Percentiles rank a stretch among this genome's conserved stretches.
These are phyloP conservation scores for Penicillium coffeae DNA, from an alignment of 495 filamentous ascomycete species.

Conservation along the genomic window DNA sequence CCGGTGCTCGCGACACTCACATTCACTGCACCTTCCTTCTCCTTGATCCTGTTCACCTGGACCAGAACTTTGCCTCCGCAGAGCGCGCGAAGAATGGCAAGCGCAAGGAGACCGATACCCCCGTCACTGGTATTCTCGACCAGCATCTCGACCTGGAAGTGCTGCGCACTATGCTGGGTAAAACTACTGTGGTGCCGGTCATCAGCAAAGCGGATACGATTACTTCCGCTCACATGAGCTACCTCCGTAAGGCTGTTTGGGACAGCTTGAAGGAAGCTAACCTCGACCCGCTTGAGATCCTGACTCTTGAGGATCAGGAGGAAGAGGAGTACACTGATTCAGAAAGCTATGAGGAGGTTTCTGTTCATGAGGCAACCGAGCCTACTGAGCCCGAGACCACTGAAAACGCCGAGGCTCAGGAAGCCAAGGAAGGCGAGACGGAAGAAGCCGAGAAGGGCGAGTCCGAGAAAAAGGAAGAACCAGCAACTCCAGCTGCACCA, in stretches of 20 bases:
- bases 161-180: conserved; percentile 81
- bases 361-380: conserved; percentile 15
- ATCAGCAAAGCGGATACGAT: conserved; percentile 97
- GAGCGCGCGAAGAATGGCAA: conserved; percentile 55
- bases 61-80: conserved; percentile 71
- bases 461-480: not conserved
- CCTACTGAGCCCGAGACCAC: conserved; percentile 24
- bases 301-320: conserved; percentile 67
- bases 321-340: conserved; percentile 53
- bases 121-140: conserved; percentile 64
- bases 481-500: not conserved
- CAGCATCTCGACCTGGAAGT: conserved; percentile 89
- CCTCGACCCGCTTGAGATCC: conserved; percentile 82
- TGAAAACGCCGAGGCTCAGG: conserved; percentile 21
- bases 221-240: conserved; percentile 87
- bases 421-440: not conserved
- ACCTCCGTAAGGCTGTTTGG: conserved; percentile 88
- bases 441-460: conserved; percentile 6
- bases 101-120: conserved; percentile 45
- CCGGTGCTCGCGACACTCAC: conserved; percentile 91
- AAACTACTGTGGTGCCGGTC: conserved; percentile 93
- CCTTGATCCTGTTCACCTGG: conserved; percentile 83
- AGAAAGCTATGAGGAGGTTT: conserved; percentile 53
- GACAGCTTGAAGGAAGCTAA: conserved; percentile 79
- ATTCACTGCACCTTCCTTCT: conserved; percentile 95